phyloP scores from a whole-genome alignment of 805 yeast species.

The Lipomyces chichibuensis region DNA sequence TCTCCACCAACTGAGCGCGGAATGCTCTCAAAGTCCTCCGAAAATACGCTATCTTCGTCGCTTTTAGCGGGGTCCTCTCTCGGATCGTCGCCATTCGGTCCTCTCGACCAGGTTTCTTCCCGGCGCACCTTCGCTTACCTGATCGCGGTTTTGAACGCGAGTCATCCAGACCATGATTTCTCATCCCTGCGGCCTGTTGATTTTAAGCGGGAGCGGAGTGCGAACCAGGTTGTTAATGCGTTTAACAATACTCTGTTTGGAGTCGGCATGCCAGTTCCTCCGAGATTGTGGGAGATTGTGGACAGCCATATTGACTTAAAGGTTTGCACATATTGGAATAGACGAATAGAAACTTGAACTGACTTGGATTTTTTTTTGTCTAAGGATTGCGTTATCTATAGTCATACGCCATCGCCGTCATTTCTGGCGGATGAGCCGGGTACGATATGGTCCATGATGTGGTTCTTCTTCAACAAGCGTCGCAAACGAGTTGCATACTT shows the following conservation, averaged over 20 bases:
- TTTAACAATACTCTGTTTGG: conserved; percentile 79
- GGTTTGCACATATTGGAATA: conserved; percentile 48
- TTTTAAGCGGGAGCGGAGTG: conserved; percentile 56
- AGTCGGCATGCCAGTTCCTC: conserved; percentile 54
- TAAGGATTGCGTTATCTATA: conserved; percentile 35
- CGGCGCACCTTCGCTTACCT: conserved; percentile 88
- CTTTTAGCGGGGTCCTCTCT: conserved; percentile 36
- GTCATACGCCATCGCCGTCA: conserved; percentile 53
- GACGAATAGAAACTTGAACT: not conserved
- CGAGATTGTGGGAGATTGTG: conserved; percentile 87
- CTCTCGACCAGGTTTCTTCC: conserved; percentile 80
- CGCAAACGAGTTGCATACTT: conserved; percentile 89
- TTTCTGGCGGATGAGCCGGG: conserved; percentile 68
- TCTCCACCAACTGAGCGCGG: conserved; percentile 39
- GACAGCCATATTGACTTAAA: conserved; percentile 79
- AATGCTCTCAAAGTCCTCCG: conserved; percentile 18
- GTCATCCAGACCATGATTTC: conserved; percentile 96
- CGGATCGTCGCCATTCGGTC: conserved; percentile 77
- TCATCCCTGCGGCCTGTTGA: conserved; percentile 79
- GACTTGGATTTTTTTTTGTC: not conserved
- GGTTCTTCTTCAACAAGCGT: conserved; percentile 90
- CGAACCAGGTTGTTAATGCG: conserved; percentile 54
- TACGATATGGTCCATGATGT: conserved; percentile 74
- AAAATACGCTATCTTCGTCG: conserved; percentile 10
- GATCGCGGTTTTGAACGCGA: conserved; percentile 85